Evolutionary conservation across 2,329 filamentous ascomycete species (phyloP).

Genomic region (Dactylellina haptotyla): DNA sequence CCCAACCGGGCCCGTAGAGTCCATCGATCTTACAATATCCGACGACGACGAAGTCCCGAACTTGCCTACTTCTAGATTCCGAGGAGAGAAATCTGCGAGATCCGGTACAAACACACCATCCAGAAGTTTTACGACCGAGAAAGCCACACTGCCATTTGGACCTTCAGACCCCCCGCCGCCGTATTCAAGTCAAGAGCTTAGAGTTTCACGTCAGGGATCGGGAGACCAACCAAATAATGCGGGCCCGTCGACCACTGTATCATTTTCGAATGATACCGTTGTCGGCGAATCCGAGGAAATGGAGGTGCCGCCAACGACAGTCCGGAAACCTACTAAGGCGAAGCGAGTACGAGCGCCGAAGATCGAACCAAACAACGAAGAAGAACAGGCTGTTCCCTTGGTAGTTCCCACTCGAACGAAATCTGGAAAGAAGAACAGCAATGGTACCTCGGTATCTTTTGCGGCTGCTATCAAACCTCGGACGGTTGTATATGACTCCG

Average conservation of each 20-base stretch:
- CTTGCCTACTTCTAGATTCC: conserved; percentile 20
- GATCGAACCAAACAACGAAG: not conserved
- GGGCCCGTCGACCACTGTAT: not conserved
- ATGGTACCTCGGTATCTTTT: not conserved
- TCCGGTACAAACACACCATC: conserved; percentile 31
- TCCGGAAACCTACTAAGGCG: conserved; percentile 18
- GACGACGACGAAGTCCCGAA: conserved; percentile 42
- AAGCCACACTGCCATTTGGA: conserved; percentile 30
- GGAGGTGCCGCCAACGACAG: conserved; percentile 1
- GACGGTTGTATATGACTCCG: conserved; percentile 31
- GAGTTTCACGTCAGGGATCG: not conserved
- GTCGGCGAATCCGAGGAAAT: conserved; percentile 19
- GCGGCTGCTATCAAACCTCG: conserved; percentile 9
- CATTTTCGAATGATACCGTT: not conserved
- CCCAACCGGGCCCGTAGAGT: conserved; percentile 41
- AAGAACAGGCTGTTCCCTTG: not conserved
- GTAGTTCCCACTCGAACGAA: not conserved
- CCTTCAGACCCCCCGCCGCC: conserved; percentile 40
- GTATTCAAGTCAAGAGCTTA: conserved; percentile 43
- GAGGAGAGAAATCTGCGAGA: conserved; percentile 12
- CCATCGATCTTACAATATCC: conserved; percentile 48
- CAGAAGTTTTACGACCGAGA: not conserved
- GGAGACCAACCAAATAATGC: not conserved
- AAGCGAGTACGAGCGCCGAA: not conserved
- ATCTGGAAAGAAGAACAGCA: not conserved